These are phyloP conservation scores for Sporothrix luriei DNA, from an alignment of 2,329 filamentous ascomycete genomes.

Conservation along the genomic window DNA sequence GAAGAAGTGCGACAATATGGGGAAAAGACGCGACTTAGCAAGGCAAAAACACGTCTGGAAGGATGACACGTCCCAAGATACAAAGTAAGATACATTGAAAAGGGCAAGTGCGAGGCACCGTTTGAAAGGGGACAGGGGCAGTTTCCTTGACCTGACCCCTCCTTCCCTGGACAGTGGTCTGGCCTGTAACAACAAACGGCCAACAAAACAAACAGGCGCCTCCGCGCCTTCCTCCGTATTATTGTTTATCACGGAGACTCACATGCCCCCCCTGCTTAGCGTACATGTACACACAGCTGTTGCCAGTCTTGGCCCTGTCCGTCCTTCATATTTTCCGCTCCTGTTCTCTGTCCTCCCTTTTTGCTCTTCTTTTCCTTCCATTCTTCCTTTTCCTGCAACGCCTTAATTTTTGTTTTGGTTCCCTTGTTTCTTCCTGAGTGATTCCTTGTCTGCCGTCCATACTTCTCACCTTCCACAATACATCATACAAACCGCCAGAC, in stretches of 20 bases:
- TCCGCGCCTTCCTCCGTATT: slow-evolving; percentile 30
- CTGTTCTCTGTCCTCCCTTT: background rate
- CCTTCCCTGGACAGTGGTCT: background rate
- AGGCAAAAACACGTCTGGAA: slow-evolving; percentile 17
- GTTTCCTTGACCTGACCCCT: slow-evolving; percentile 5
- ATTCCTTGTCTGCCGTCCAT: background rate
- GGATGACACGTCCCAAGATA: slow-evolving; percentile 21
- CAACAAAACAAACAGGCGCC: slow-evolving; percentile 11
- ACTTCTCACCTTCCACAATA: background rate
- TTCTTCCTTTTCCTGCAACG: background rate
- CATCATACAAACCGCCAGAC: background rate
- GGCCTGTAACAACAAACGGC: slow-evolving; percentile 24
- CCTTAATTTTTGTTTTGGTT: background rate
- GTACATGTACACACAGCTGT: slow-evolving; percentile 24
- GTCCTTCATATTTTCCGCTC: slow-evolving; percentile 4
- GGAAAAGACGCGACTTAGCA: slow-evolving; percentile 20
- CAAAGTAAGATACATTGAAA: slow-evolving; percentile 1
- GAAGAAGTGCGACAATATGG: background rate
- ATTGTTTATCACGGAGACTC: slow-evolving; percentile 22
- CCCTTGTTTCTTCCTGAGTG: background rate
- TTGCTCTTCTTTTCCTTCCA: slow-evolving; percentile 6
- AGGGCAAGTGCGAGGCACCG: slow-evolving; percentile 24
- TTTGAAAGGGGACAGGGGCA: slow-evolving; percentile 25
- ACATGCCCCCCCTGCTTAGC: slow-evolving; percentile 30
- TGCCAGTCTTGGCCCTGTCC: slow-evolving; percentile 24